Evolutionary conservation across 2,329 filamentous ascomycete genomes (phyloP).

Genomic region (Neonectria ditissima): DNA sequence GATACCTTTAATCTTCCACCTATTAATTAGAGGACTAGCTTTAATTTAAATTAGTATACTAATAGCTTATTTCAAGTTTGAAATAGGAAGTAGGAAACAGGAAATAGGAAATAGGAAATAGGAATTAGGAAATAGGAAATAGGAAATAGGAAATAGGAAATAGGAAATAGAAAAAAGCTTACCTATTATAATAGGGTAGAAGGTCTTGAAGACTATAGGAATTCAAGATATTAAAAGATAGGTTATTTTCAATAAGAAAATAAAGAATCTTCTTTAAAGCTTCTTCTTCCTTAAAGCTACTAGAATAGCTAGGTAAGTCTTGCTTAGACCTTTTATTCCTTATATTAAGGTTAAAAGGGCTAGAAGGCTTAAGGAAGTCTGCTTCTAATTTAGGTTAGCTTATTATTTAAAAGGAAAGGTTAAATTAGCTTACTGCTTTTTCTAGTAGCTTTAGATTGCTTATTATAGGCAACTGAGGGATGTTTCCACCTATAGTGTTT

Average conservation of each 20-base stretch:
- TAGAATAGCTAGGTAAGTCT: neutral
- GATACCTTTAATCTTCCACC: neutral
- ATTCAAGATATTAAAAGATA: conserved; percentile 1
- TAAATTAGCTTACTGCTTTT: neutral
- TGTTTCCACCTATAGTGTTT: neutral
- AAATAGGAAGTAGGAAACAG: too few species aligned
- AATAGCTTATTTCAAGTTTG: too few species aligned
- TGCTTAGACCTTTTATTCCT: neutral
- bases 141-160: too few species aligned
- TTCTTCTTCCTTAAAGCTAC: neutral
- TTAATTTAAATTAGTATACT: conserved; percentile 3
- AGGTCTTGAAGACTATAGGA: conserved; percentile 1
- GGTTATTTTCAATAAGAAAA: conserved; percentile 4
- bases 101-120: too few species aligned
- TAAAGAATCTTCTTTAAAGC: conserved; percentile 1
- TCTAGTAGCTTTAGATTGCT: neutral
- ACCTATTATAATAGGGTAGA: conserved; percentile 9
- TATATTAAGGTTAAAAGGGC: neutral
- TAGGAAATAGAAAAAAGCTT: neutral
- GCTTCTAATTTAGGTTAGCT: neutral
- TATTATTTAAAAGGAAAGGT: neutral
- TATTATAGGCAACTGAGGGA: neutral
- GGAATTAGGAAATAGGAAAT: too few species aligned
- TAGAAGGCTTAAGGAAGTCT: neutral
- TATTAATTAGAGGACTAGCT: neutral